Conservation (phyloP, 164 flowering plant species). For the Warburgia ugandensis region DNA sequence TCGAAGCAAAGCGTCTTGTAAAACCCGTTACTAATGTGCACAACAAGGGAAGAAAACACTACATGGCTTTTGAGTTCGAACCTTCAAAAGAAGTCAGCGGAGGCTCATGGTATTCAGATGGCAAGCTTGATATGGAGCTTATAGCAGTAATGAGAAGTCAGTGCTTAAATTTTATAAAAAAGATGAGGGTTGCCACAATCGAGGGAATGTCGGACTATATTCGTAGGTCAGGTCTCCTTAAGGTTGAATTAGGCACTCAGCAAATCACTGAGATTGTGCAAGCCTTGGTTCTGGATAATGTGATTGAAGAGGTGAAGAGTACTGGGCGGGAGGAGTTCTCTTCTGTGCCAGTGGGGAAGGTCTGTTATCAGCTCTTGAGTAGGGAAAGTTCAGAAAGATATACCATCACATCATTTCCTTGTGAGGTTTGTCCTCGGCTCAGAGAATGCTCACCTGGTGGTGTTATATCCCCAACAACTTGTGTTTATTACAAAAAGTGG, state of each 20-base stretch:
- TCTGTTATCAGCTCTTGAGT: conserved; percentile 40
- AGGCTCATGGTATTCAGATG: conserved; percentile 65
- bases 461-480: conserved; percentile 61
- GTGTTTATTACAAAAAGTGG: conserved; percentile 68
- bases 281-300: conserved; percentile 53
- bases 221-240: conserved; percentile 10
- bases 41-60: conserved; percentile 40
- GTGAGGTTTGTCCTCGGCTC: conserved; percentile 81
- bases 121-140: conserved; percentile 41
- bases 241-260: conserved; percentile 17
- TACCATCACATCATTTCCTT: conserved; percentile 69
- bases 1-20: conserved; percentile 33
- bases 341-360: conserved; percentile 37
- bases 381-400: conserved; percentile 26
- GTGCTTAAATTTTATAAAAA: conserved; percentile 26
- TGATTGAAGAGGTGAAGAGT: conserved; percentile 50
- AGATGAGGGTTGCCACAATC: conserved; percentile 36
- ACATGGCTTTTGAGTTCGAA: conserved; percentile 59
- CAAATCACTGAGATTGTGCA: conserved; percentile 51
- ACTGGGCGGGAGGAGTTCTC: conserved; percentile 50
- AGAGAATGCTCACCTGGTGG: conserved; percentile 75
- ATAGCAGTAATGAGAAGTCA: conserved; percentile 24
- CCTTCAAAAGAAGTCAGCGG: conserved; percentile 74
- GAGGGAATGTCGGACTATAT: conserved; percentile 31
- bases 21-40: conserved; percentile 51